Conservation (phyloP, 2,329 filamentous ascomycete genomes). For the Aspergillus intermedius region DNA sequence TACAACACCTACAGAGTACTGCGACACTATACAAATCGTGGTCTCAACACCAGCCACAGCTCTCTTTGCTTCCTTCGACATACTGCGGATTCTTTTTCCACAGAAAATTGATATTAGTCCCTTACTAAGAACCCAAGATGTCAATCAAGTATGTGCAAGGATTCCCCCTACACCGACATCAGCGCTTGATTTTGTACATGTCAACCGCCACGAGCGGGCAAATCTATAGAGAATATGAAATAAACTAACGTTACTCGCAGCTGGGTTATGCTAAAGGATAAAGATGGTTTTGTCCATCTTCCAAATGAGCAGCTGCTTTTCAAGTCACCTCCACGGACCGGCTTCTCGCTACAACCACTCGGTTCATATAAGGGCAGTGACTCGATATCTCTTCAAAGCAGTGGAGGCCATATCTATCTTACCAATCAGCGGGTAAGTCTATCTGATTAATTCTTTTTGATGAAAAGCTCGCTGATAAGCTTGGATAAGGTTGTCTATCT, state of each 20-base stretch:
- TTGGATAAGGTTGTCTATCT: constrained; percentile 72
- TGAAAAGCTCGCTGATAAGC: constrained; percentile 6
- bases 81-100: too few relatives aligned
- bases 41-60: too few relatives aligned
- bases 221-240: not conserved
- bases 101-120: not conserved
- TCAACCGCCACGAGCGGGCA: not conserved
- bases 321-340: constrained; percentile 72
- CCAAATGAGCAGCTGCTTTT: constrained; percentile 77
- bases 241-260: constrained; percentile 34
- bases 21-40: too few relatives aligned
- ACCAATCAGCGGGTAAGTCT: constrained; percentile 72
- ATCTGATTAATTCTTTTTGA: constrained; percentile 3
- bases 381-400: constrained; percentile 64
- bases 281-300: constrained; percentile 69
- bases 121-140: constrained; percentile 22
- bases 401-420: constrained; percentile 68
- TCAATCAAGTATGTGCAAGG: constrained; percentile 35
- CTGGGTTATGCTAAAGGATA: constrained; percentile 87
- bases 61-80: too few relatives aligned
- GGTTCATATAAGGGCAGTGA: constrained; percentile 58
- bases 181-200: not conserved
- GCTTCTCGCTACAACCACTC: constrained; percentile 65
- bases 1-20: too few relatives aligned
- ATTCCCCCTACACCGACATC: constrained; percentile 4